Evolutionary conservation across 2,329 filamentous ascomycete genomes (phyloP).

Genomic region (Stachybotrys chlorohalonatus): DNA sequence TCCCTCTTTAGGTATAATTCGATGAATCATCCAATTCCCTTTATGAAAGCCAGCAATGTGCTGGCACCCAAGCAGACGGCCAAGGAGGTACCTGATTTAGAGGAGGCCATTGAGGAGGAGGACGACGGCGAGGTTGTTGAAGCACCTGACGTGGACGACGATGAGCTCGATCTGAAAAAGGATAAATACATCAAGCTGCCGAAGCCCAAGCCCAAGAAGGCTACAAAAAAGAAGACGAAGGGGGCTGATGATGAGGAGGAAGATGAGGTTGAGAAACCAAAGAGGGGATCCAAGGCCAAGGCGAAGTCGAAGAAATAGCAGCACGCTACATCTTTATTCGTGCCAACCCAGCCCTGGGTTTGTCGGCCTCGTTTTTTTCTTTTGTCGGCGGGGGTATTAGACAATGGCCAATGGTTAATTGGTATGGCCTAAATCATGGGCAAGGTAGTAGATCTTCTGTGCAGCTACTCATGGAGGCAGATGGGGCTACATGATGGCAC

Average conservation of each 20-base stretch:
- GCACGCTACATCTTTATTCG: not conserved
- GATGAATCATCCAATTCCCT: constrained; percentile 80
- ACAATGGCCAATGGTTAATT: no score
- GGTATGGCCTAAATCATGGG: no score
- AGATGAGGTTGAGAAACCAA: constrained; percentile 44
- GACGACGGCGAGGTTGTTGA: constrained; percentile 61
- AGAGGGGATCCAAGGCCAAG: constrained; percentile 33
- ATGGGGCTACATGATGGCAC: no score
- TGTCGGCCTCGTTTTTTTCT: not conserved
- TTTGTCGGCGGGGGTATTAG: not conserved
- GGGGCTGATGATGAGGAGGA: constrained; percentile 40
- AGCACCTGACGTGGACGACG: constrained; percentile 54
- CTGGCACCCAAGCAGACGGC: constrained; percentile 60
- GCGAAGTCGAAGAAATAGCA: constrained; percentile 23
- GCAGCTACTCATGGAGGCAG: no score
- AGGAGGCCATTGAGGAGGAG: constrained; percentile 91
- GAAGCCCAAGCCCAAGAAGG: constrained; percentile 65
- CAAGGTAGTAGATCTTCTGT: no score
- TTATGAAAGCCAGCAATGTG: constrained; percentile 85
- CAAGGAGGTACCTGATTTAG: constrained; percentile 80
- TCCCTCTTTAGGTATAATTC: constrained; percentile 61
- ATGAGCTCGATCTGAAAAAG: constrained; percentile 76
- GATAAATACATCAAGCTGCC: constrained; percentile 95
- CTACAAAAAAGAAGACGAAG: constrained; percentile 32
- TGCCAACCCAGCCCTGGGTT: not conserved